Evolutionary conservation across 2,329 filamentous ascomycete species (phyloP).

Genomic region (Neonectria punicea): DNA sequence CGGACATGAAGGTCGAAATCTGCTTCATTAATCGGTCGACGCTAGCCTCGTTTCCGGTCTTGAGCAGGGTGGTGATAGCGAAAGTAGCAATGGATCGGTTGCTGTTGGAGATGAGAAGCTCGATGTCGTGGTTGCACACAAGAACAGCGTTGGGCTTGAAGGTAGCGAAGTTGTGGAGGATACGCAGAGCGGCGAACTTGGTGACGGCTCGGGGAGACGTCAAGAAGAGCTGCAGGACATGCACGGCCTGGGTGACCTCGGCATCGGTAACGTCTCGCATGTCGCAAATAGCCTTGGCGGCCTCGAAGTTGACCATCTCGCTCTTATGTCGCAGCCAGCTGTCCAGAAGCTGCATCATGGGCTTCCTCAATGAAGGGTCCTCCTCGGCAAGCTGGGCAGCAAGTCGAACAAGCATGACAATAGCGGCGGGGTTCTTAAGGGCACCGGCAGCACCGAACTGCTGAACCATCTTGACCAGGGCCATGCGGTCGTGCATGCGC

Average conservation of each 20-base stretch:
- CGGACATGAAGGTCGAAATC: conserved; percentile 97
- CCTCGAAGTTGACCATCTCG: conserved; percentile 99
- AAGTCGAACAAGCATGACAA: conserved; percentile 90
- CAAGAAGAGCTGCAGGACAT: conserved; percentile 95
- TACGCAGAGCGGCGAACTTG: conserved; percentile 96
- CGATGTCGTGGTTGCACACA: conserved; percentile 96
- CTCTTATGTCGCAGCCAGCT: conserved; percentile 98
- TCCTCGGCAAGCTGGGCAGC: conserved; percentile 95
- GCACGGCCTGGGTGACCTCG: conserved; percentile 91
- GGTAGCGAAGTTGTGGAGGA: conserved; percentile 94
- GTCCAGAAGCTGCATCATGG: conserved; percentile 97
- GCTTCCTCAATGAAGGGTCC: conserved; percentile 86
- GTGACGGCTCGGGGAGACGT: conserved; percentile 95
- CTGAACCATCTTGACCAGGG: conserved; percentile 99
- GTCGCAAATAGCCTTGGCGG: conserved; percentile 96
- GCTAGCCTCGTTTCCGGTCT: conserved; percentile 97
- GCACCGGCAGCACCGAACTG: conserved; percentile 93
- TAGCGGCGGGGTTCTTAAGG: conserved; percentile 93
- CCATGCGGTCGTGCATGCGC: conserved; percentile 97
- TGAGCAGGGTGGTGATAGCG: conserved; percentile 96
- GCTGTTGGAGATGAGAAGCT: conserved; percentile 94
- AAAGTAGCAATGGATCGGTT: conserved; percentile 98
- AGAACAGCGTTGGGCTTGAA: conserved; percentile 96
- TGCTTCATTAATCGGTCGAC: conserved; percentile 99
- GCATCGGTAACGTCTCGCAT: conserved; percentile 92